Base-by-base conservation (phyloP, 1,284 basidiomycete species). In the Vanrija pseudolonga region DNA sequence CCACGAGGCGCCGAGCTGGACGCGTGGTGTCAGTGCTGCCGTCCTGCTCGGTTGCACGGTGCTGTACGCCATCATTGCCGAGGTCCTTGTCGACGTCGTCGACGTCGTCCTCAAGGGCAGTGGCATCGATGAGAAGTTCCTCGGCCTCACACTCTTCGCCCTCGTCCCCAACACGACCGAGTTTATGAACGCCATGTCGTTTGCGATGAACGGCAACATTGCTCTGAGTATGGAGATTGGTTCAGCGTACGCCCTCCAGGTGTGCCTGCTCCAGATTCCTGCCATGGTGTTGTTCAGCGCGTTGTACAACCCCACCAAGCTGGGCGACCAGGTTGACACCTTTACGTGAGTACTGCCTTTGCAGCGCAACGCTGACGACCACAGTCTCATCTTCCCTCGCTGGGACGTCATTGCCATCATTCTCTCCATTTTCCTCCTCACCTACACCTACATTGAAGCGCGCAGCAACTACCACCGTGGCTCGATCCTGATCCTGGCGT, bases 181-280 rank as follows among this genome's bases (percentile, higher is more conserved):
- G 77, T 98, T 99, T 74, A 98, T 98, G 95, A 98, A 98, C 72
- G 96, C 96, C 52, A 96, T 98, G 69, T 95, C 92, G n/a, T 99
- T 99, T 69, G 95, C 96, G 17, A 78, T 99, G 65, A 90, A 96
- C 68, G 95, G 90, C 15, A 98, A 98, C 74, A 98, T 99, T 63
- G 92, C 96, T 1, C 79, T 99, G 20, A 96, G 92, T 76, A 96
- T 99, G 92, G 96, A 99, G 78, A 99, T 99, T 63, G 96, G 96
- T 15, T 98, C 94, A 0, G 96, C 96, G 1, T 99, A 98, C 73
- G 96, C 95, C 4, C 81, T 98, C 6, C 96, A 99, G 77, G 96
- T 98, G 18, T 98, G 96, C 74, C 80, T 98, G 53, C 83, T 99
- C 20, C 96, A 99, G 77, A 94, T 98, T 45, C 96, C 96, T 2